These are phyloP conservation scores for Lepidium didymum DNA, from an alignment of 345 rosid genomes.

Conservation along the genomic window DNA sequence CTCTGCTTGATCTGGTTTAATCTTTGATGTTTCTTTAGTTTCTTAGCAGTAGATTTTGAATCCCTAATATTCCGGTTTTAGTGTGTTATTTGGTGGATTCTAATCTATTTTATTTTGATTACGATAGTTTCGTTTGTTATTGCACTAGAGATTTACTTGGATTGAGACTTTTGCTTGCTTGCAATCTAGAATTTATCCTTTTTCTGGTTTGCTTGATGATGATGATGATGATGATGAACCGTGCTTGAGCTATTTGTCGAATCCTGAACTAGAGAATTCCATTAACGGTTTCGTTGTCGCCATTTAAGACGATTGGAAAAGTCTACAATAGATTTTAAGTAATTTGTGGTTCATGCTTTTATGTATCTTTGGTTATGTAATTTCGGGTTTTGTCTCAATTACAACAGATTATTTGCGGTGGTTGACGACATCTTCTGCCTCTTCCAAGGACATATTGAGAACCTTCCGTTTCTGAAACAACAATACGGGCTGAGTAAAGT, in stretches of 20 bases:
- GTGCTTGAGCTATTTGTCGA: not conserved
- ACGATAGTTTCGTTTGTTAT: not conserved
- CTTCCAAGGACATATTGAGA: constrained; percentile 56
- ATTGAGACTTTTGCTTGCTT: not conserved
- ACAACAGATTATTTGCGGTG: constrained; percentile 62
- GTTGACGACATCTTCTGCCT: constrained; percentile 61
- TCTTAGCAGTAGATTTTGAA: not conserved
- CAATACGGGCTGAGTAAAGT: constrained; percentile 54
- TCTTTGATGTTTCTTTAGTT: not conserved
- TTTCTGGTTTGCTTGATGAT: not conserved
- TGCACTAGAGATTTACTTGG: not conserved
- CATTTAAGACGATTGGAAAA: not conserved
- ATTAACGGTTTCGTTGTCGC: not conserved
- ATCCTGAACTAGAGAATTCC: not conserved
- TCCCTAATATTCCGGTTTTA: not conserved
- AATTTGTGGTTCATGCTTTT: not conserved
- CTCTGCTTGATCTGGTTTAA: not conserved
- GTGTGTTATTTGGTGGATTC: not conserved
- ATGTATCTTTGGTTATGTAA: not conserved
- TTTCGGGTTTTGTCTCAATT: not conserved
- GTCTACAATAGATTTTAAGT: not conserved
- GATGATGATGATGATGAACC: constrained; percentile 1
- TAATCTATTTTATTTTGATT: not conserved
- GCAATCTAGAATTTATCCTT: not conserved
- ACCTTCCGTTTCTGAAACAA: constrained; percentile 43